Evolutionary conservation across 176 grass and related monocot genomes (phyloP).

Genomic region (Panicum miliaceum): DNA sequence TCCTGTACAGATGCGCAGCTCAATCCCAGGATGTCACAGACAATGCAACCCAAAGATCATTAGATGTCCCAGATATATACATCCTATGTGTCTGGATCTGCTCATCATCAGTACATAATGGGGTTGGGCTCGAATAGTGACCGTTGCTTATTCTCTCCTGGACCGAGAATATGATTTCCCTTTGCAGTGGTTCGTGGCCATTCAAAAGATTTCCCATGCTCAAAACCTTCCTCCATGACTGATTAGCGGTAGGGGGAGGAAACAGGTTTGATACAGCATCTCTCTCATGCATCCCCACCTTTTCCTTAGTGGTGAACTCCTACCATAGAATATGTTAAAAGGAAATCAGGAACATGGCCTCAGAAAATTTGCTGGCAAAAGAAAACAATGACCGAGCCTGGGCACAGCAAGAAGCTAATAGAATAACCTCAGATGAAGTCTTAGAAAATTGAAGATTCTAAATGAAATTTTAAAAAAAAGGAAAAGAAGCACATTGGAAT

Average conservation of each 20-base stretch:
- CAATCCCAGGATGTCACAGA: conserved; percentile 96
- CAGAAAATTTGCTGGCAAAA: background rate
- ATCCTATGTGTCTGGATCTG: conserved; percentile 88
- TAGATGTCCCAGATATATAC: conserved; percentile 92
- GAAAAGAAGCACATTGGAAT: background rate
- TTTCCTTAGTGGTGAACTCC: conserved; percentile 80
- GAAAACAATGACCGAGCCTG: background rate
- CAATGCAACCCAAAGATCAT: conserved; percentile 87
- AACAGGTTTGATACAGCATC: conserved; percentile 77
- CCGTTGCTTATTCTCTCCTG: conserved; percentile 68
- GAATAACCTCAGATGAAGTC: conserved; percentile 6
- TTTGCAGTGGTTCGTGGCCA: conserved; percentile 83
- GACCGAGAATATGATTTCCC: conserved; percentile 88
- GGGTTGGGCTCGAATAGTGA: conserved; percentile 66
- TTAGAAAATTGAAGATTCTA: background rate
- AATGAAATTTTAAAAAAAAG: background rate
- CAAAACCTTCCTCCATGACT: conserved; percentile 97
- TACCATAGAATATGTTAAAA: conserved; percentile 46
- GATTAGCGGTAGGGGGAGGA: conserved; percentile 81
- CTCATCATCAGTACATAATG: conserved; percentile 55
- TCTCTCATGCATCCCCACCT: conserved; percentile 70
- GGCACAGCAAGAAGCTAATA: background rate
- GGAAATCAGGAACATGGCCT: conserved; percentile 10
- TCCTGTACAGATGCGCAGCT: conserved; percentile 10
- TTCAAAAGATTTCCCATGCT: conserved; percentile 99